A percentile compares a stretch with the other conserved stretches of the same genome.
These are phyloP conservation scores for Zarea fungicola DNA, from an alignment of 2,329 filamentous ascomycete species.

Conservation along the genomic window DNA sequence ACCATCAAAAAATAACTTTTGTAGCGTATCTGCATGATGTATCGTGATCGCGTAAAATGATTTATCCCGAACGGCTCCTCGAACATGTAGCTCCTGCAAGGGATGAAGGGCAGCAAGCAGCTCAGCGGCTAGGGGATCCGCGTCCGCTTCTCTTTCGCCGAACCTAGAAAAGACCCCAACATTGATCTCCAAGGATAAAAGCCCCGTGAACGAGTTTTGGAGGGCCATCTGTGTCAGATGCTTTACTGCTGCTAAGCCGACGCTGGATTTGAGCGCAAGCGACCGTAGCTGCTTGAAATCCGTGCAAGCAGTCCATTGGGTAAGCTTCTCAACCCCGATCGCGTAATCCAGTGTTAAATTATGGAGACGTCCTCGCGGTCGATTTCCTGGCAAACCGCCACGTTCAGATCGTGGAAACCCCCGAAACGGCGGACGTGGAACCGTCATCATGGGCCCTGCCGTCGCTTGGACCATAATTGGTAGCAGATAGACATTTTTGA, in stretches of 20 bases:
- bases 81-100: constrained; percentile 1
- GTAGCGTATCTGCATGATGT: constrained; percentile 1
- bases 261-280: not conserved
- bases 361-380: not conserved
- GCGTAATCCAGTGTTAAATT: not conserved
- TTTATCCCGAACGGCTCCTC: not conserved
- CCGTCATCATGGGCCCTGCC: not conserved
- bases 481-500: constrained; percentile 3
- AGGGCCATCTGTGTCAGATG: constrained; percentile 2
- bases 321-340: constrained; percentile 2
- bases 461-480: not conserved
- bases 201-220: not conserved
- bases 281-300: constrained; percentile 2
- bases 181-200: constrained; percentile 2
- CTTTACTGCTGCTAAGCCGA: not conserved
- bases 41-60: constrained; percentile 2
- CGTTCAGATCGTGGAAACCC: constrained; percentile 2
- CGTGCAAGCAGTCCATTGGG: constrained; percentile 5
- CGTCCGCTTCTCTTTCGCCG: constrained; percentile 2
- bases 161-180: not conserved
- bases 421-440: constrained; percentile 1
- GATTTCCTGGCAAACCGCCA: constrained; percentile 1
- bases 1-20: constrained; percentile 1
- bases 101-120: constrained; percentile 1
- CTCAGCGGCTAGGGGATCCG: constrained; percentile 1